These are phyloP conservation scores for Dioscorea alata DNA, from an alignment of 106 monocot genomes.

Conservation along the genomic window DNA sequence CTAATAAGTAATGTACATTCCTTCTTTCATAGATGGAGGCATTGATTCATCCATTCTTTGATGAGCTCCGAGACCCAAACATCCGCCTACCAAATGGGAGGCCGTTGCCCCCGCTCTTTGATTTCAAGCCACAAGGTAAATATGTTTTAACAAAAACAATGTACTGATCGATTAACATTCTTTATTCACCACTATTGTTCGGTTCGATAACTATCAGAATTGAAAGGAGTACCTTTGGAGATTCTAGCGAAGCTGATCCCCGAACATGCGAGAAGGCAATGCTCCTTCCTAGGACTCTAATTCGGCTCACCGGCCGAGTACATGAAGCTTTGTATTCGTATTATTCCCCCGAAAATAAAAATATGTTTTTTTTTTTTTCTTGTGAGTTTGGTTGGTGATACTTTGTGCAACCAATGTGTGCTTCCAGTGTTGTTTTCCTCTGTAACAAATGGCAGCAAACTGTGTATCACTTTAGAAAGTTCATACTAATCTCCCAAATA, in stretches of 20 bases:
- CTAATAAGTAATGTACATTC: neutral
- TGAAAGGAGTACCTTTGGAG: slow-evolving; percentile 17
- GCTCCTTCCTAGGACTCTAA: slow-evolving; percentile 47
- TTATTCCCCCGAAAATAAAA: neutral
- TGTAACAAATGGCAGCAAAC: too few species aligned
- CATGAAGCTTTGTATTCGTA: neutral
- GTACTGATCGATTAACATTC: neutral
- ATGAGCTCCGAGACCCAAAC: slow-evolving; percentile 41
- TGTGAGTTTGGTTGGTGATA: neutral
- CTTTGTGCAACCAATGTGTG: too few species aligned
- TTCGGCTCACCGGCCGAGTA: neutral
- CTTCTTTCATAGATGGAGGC: slow-evolving; percentile 35
- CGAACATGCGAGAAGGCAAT: slow-evolving; percentile 65
- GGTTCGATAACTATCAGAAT: slow-evolving; percentile 23
- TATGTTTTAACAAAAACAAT: neutral
- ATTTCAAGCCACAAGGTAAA: slow-evolving; percentile 27
- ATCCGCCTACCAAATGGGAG: slow-evolving; percentile 55
- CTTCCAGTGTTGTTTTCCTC: too few species aligned
- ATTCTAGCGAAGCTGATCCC: slow-evolving; percentile 39
- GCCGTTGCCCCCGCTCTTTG: slow-evolving; percentile 37
- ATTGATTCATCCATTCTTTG: slow-evolving; percentile 21
- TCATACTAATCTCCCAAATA: too few species aligned
- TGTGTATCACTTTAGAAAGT: too few species aligned
- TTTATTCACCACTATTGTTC: neutral
- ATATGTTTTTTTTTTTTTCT: neutral